Conservation (phyloP, 2,329 filamentous ascomycete genomes). For the Thielaviopsis cerberus region DNA sequence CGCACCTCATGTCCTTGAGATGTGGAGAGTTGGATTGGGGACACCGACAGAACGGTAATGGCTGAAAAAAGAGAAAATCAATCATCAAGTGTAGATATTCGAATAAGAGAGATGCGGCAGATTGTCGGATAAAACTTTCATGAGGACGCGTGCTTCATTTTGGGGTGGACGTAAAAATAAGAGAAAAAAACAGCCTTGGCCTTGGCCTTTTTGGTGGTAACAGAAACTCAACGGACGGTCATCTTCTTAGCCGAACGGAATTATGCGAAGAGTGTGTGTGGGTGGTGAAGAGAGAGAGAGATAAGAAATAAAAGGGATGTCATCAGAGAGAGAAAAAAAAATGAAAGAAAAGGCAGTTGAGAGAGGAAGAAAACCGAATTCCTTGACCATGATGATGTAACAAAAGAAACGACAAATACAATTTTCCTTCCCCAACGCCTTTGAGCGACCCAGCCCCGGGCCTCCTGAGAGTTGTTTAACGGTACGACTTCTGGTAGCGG, state of each 20-base stretch:
- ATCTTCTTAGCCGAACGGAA: neutral
- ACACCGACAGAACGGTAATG: neutral
- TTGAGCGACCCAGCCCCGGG: slow-evolving; percentile 12
- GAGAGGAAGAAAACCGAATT: slow-evolving; percentile 13
- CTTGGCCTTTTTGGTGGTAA: neutral
- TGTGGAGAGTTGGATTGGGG: neutral
- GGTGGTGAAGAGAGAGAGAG: neutral
- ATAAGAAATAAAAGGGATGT: neutral
- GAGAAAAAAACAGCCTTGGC: neutral
- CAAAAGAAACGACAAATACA: slow-evolving; percentile 13
- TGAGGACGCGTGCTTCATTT: neutral
- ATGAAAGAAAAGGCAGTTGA: slow-evolving; percentile 12
- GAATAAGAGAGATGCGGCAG: neutral
- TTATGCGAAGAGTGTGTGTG: neutral
- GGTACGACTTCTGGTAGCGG: slow-evolving; percentile 98
- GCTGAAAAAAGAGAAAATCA: neutral
- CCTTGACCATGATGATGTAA: slow-evolving; percentile 13
- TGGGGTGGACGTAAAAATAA: neutral
- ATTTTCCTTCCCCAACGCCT: slow-evolving; percentile 13
- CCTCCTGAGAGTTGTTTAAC: slow-evolving; percentile 40
- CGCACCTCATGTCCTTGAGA: neutral
- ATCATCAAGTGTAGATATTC: neutral
- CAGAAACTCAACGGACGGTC: neutral
- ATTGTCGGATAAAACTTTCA: neutral
- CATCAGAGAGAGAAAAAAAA: slow-evolving; percentile 5